Evolutionary conservation across 257 asterid species (phyloP).

Genomic region (Solanum virginianum): DNA sequence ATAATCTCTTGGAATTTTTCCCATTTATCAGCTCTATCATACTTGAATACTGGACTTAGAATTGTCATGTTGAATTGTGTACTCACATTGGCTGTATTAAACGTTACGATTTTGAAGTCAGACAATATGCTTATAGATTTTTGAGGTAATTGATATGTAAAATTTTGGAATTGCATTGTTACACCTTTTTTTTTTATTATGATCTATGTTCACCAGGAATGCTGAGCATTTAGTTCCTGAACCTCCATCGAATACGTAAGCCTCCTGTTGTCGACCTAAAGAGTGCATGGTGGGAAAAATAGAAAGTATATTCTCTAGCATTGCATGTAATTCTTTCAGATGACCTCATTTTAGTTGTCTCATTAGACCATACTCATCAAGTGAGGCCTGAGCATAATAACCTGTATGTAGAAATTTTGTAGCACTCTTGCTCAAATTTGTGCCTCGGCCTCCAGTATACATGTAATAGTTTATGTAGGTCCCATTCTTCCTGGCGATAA

Average conservation of each 20-base stretch:
- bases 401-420: constrained; percentile 37
- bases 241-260: constrained; percentile 29
- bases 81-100: constrained; percentile 72
- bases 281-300: constrained; percentile 22
- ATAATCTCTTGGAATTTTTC: constrained; percentile 39
- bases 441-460: constrained; percentile 29
- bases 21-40: constrained; percentile 66
- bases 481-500: constrained; percentile 63
- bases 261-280: constrained; percentile 62
- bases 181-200: not conserved
- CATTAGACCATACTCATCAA: constrained; percentile 76
- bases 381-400: constrained; percentile 69
- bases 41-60: constrained; percentile 15
- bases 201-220: constrained; percentile 51
- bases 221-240: constrained; percentile 53
- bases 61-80: constrained; percentile 34
- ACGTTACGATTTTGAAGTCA: constrained; percentile 52
- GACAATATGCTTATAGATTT: constrained; percentile 81
- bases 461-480: constrained; percentile 79
- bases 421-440: constrained; percentile 58
- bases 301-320: constrained; percentile 29
- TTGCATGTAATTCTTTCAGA: constrained; percentile 57
- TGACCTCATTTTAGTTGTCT: constrained; percentile 81
- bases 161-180: constrained; percentile 34
- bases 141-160: constrained; percentile 37